A percentile compares a stretch with the other conserved stretches of the same genome.
These are phyloP conservation scores for Dioszegia hungarica DNA, from an alignment of 768 basidiomycete genomes.

Conservation along the genomic window DNA sequence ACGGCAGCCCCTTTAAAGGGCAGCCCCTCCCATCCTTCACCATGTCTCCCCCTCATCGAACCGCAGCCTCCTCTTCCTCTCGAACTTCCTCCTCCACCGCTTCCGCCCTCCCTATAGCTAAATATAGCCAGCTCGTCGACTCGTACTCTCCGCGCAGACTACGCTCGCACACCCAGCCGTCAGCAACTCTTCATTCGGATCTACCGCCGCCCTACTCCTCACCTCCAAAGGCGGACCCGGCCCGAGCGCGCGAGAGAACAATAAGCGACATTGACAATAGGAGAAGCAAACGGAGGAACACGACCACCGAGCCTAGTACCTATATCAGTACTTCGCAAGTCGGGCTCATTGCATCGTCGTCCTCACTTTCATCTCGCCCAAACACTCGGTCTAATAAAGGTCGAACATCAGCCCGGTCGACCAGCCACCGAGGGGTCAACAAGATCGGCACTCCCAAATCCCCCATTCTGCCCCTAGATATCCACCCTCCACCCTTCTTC, in stretches of 20 bases:
- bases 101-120: neutral
- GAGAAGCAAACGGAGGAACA: neutral
- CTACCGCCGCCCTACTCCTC: neutral
- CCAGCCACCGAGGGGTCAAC: neutral
- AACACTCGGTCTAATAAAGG: neutral
- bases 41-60: neutral
- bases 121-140: neutral
- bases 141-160: neutral
- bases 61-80: neutral
- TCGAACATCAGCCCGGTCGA: neutral
- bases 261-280: constrained; percentile 1
- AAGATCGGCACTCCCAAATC: neutral
- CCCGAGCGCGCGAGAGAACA: constrained; percentile 7
- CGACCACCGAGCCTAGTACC: neutral
- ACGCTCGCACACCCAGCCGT: neutral
- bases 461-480: neutral
- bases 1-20: constrained; percentile 6
- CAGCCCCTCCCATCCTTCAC: neutral
- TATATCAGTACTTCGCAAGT: neutral
- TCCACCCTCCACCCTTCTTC: neutral
- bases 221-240: neutral
- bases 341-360: no score
- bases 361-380: neutral
- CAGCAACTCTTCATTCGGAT: neutral
- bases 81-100: no score